Conservation (phyloP, 73 alveolate species). For the Paramecium sonneborni region DNA sequence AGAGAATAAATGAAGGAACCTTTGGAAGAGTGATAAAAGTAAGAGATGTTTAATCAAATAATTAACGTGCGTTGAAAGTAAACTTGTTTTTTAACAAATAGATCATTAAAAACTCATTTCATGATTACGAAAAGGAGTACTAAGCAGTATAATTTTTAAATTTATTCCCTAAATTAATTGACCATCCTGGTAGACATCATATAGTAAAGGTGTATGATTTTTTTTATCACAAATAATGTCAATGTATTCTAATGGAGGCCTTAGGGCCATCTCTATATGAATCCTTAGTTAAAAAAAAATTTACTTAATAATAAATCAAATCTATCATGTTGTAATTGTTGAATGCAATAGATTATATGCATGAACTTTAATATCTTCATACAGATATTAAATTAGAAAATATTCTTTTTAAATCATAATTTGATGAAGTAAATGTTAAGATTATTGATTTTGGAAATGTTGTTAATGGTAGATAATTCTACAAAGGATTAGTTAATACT, state of each 20-base stretch:
- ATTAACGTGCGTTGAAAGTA: background rate
- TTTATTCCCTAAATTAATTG: background rate
- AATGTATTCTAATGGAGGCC: background rate
- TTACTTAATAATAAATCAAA: background rate
- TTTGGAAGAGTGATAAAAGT: constrained; percentile 18
- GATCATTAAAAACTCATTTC: background rate
- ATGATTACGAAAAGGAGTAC: background rate
- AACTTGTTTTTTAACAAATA: background rate
- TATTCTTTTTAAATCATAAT: constrained; percentile 69
- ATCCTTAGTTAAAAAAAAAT: background rate
- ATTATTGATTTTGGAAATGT: constrained; percentile 88
- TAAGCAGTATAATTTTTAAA: background rate
- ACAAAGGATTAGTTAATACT: constrained; percentile 86
- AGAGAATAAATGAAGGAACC: constrained; percentile 17
- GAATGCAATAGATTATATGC: constrained; percentile 67
- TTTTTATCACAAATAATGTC: background rate
- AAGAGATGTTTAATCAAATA: background rate
- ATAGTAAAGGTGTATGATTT: background rate
- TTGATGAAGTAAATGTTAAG: constrained; percentile 73
- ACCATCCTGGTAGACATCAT: constrained; percentile 35
- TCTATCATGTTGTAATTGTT: background rate
- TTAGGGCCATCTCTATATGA: background rate
- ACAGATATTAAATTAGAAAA: constrained; percentile 91
- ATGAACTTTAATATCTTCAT: constrained; percentile 73
- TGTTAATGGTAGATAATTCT: constrained; percentile 73